Evolutionary conservation across 2,329 filamentous ascomycete genomes (phyloP).

Genomic region (Juglanconis oblonga): DNA sequence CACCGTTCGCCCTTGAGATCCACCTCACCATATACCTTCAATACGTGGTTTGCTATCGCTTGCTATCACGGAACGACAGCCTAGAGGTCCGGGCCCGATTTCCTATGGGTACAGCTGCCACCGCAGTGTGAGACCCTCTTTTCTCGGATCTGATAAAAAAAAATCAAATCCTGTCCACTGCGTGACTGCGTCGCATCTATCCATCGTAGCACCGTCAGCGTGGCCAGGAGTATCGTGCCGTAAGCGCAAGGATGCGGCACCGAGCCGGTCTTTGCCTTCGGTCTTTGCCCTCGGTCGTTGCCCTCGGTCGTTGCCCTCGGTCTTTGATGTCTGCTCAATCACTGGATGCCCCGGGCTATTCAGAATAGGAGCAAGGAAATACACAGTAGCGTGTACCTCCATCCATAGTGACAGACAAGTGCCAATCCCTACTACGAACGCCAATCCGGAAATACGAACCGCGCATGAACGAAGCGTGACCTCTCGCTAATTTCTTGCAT

Average conservation of each 20-base stretch:
- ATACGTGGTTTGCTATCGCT: background rate
- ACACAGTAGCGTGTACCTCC: too few species aligned
- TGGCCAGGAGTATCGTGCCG: background rate
- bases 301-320: background rate
- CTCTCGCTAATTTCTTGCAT: background rate
- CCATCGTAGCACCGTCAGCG: background rate
- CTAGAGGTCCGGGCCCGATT: too few species aligned
- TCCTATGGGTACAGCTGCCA: too few species aligned
- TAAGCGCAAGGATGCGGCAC: too few species aligned
- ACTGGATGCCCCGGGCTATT: background rate
- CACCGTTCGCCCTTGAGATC: too few species aligned
- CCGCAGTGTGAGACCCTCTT: background rate
- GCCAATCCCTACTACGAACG: background rate
- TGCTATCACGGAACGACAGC: background rate
- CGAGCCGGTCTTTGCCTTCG: too few species aligned
- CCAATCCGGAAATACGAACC: background rate
- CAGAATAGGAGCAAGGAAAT: background rate
- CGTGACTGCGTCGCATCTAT: background rate
- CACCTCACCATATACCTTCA: too few species aligned
- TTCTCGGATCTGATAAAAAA: slow-evolving; percentile 17
- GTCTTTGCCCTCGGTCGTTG: background rate
- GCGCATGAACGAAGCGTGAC: too few species aligned
- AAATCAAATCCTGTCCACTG: background rate
- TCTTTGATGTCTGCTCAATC: background rate
- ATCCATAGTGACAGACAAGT: background rate